Percentiles rank a stretch among this genome's conserved stretches.
Evolutionary conservation across 2,329 filamentous ascomycete genomes (phyloP).

Genomic region (Orbilia blumenaviensis): DNA sequence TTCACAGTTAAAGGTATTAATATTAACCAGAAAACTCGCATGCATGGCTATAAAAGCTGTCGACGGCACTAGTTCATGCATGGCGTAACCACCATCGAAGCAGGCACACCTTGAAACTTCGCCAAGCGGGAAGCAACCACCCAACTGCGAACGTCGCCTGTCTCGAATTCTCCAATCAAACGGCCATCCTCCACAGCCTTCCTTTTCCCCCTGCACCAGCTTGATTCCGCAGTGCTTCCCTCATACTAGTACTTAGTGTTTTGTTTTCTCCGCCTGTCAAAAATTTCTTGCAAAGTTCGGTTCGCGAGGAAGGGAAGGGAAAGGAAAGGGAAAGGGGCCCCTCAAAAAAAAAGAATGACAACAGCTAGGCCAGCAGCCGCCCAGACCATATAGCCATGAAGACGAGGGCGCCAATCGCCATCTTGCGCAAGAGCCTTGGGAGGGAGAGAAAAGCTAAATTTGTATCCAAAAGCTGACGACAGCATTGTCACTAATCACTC

Average conservation of each 20-base stretch:
- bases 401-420: constrained; percentile 11
- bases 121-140: constrained; percentile 27
- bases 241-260: not conserved
- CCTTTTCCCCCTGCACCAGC: not conserved
- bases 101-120: constrained; percentile 40
- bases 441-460: not conserved
- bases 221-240: constrained; percentile 1
- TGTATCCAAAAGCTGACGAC: constrained; percentile 10
- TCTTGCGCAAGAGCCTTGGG: constrained; percentile 15
- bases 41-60: too few species aligned
- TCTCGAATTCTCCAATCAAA: constrained; percentile 12
- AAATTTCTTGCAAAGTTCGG: not conserved
- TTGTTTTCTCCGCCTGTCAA: not conserved
- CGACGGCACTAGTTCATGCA: constrained; percentile 7
- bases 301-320: not conserved
- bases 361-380: too few species aligned
- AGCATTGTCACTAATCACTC: not conserved
- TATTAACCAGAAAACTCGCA: too few species aligned
- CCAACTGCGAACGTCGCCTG: constrained; percentile 17
- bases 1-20: not conserved
- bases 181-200: not conserved
- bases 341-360: not conserved
- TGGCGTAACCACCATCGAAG: constrained; percentile 34
- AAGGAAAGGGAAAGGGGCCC: not conserved
- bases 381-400: not conserved